Conservation (phyloP, 129 eudicot genomes). For the Chrysanthemum seticuspe region DNA sequence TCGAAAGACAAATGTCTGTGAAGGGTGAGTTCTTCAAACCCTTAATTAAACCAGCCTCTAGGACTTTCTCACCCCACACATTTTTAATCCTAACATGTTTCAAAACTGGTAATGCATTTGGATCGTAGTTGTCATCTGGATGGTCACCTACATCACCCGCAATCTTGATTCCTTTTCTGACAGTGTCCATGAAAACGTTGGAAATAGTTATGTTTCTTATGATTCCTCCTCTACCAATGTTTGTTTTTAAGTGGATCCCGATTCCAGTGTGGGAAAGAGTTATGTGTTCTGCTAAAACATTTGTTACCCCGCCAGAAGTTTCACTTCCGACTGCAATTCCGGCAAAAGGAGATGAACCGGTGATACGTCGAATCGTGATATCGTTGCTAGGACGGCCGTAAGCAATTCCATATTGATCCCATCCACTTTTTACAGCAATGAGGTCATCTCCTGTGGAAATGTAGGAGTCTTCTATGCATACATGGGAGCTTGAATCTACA, state of each 20-base stretch:
- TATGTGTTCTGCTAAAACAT: slow-evolving; percentile 74
- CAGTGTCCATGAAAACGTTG: slow-evolving; percentile 70
- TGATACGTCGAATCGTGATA: slow-evolving; percentile 81
- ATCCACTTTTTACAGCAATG: slow-evolving; percentile 90
- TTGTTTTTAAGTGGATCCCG: slow-evolving; percentile 88
- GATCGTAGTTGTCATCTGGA: slow-evolving; percentile 70
- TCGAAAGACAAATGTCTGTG: slow-evolving; percentile 50
- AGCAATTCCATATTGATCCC: slow-evolving; percentile 93
- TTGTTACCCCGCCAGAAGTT: slow-evolving; percentile 80
- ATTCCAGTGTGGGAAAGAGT: slow-evolving; percentile 68
- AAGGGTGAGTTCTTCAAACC: slow-evolving; percentile 75
- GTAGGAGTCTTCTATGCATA: slow-evolving; percentile 95
- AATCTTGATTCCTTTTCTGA: slow-evolving; percentile 70
- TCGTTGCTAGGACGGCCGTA: slow-evolving; percentile 66
- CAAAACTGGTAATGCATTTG: slow-evolving; percentile 52
- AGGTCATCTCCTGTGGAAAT: slow-evolving; percentile 95
- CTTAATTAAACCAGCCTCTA: slow-evolving; percentile 50
- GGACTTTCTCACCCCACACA: slow-evolving; percentile 48
- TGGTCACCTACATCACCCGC: slow-evolving; percentile 55
- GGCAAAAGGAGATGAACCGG: slow-evolving; percentile 84
- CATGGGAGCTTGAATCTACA: slow-evolving; percentile 92
- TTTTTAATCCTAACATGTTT: slow-evolving; percentile 44
- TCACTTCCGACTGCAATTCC: slow-evolving; percentile 96
- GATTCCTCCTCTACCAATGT: slow-evolving; percentile 80
- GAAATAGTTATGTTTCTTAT: slow-evolving; percentile 76